Evolutionary conservation across 192 early-diverging fungal species (phyloP).

Genomic region (Oehlia diaphana): DNA sequence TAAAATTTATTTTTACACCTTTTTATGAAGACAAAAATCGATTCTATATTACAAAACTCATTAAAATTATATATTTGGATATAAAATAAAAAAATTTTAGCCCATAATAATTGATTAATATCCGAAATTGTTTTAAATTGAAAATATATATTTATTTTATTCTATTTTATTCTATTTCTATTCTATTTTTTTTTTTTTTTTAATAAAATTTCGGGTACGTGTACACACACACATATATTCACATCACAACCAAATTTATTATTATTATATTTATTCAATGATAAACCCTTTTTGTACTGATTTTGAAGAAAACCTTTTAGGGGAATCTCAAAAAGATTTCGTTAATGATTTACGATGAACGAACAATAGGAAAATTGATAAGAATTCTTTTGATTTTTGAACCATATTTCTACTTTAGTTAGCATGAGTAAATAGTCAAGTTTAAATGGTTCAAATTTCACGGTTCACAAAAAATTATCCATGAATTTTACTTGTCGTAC

Average conservation of each 20-base stretch:
- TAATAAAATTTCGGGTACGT: too few relatives aligned
- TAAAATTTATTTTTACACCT: too few relatives aligned
- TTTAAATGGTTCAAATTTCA: background rate
- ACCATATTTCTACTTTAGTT: background rate
- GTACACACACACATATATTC: too few relatives aligned
- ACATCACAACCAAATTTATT: background rate
- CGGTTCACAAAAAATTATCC: background rate
- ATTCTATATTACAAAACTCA: too few relatives aligned
- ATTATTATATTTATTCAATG: background rate
- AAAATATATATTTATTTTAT: background rate
- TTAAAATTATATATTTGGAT: too few relatives aligned
- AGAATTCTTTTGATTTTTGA: background rate
- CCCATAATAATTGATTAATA: background rate
- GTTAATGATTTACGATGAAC: background rate
- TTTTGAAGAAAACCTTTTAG: background rate
- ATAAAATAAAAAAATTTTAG: background rate
- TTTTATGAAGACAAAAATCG: too few relatives aligned
- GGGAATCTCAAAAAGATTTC: background rate
- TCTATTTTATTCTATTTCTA: too few relatives aligned
- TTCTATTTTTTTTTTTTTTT: too few relatives aligned
- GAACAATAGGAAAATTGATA: conserved; percentile 1
- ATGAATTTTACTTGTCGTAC: background rate
- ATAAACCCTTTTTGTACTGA: too few relatives aligned
- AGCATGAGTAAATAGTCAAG: background rate
- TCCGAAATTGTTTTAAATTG: background rate